Evolutionary conservation across 305 asterid species (phyloP).

Genomic region (Solanum hybrid): DNA sequence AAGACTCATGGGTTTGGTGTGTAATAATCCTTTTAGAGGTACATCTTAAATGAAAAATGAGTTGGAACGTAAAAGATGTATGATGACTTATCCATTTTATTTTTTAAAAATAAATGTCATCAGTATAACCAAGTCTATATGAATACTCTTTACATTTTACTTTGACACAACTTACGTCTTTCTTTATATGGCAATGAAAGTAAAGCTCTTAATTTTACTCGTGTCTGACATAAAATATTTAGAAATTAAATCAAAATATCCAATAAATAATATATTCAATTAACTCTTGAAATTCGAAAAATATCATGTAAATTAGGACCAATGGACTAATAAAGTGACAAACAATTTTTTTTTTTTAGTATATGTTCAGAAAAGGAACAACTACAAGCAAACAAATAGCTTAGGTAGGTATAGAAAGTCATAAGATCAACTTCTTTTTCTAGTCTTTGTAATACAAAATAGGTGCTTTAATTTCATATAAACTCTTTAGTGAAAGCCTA

Average conservation of each 20-base stretch:
- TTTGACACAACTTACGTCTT: neutral
- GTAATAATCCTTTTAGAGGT: neutral
- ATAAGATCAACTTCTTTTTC: neutral
- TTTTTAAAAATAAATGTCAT: neutral
- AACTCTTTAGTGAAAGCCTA: neutral
- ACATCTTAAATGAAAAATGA: slow-evolving; percentile 4
- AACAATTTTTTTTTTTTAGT: neutral
- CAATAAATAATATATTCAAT: neutral
- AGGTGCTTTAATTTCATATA: neutral
- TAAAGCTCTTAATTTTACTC: neutral
- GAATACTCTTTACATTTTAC: neutral
- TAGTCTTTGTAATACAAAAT: neutral
- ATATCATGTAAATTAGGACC: neutral
- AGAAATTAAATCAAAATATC: neutral
- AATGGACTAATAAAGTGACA: neutral
- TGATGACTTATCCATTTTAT: neutral
- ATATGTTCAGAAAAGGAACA: neutral
- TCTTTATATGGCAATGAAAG: neutral
- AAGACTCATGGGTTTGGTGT: neutral
- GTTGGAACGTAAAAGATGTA: slow-evolving; percentile 1
- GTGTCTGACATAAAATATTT: neutral
- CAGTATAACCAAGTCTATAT: neutral
- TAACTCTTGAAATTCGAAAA: neutral
- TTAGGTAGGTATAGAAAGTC: neutral
- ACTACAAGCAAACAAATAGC: neutral